Base-by-base conservation (phyloP, 257 asterid species). In the Euphrasia confusa region DNA sequence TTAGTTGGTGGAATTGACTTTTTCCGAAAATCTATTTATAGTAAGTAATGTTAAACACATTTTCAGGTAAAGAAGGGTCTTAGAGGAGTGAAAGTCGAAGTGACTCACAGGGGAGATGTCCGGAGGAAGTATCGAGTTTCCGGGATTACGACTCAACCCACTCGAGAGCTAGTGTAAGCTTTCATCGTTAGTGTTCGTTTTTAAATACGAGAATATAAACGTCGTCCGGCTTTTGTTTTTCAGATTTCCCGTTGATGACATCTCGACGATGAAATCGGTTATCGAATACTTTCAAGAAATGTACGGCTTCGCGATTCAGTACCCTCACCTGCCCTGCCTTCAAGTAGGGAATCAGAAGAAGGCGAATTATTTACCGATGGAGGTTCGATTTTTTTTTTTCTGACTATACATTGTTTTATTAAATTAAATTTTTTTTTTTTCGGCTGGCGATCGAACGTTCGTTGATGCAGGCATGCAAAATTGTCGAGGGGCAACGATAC, bases 271-370 rank as follows among this genome's bases (percentile, higher is more conserved):
- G 99, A 94, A 94, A 70, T 94, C 99, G 2, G 97, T 94, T 0
- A 84, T 94, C 1, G 97, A 94, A 66, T 94, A 94, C 73, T 94
- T 90, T 67, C 94, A 87, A 76, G 97, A 90, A 79, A 85, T 90
- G 92, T 90, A 94, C 67, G 99, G 76, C 54, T 94, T 89, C 80
- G 81, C 90, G 1, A 94, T 94, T 72, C 95, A 85, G 82, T 74
- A 94, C 42, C 75, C 94, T 48, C 97, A 94, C 79, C 93, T 94
- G 63, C 99, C 99, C 67, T 94, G 99, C 77, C 97, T 94, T 52
- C 99, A 94, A 94, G 99, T 94, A n/a, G 99, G 99, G 72, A 94
- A 90, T 78, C 99, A 94, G 76, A 94, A 87, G 90, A 94, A 94
- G 81, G 97, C 96, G 37, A 94, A 84, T 79, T 94, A 93, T 77